phyloP scores from a whole-genome alignment of 2,329 filamentous ascomycete genomes.

The Fusarium sp. region DNA sequence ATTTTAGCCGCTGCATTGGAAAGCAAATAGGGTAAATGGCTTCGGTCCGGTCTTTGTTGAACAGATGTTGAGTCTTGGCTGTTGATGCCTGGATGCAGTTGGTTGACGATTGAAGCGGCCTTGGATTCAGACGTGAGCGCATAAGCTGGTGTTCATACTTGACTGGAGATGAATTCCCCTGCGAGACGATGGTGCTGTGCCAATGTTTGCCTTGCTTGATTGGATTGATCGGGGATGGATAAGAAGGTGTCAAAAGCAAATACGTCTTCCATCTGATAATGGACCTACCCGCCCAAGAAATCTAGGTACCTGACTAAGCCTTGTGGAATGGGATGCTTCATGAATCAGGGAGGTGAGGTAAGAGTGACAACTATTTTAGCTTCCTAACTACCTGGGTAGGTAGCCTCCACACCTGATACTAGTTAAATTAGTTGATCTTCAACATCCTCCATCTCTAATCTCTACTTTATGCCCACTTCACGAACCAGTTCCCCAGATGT shows the following conservation, averaged over 20 bases:
- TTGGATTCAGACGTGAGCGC: conserved; percentile 7
- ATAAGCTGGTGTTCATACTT: not conserved
- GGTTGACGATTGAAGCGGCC: conserved; percentile 1
- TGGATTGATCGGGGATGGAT: not conserved
- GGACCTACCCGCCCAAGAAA: too few species aligned
- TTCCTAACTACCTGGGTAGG: too few species aligned
- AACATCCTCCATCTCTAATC: conserved; percentile 23
- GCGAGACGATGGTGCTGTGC: not conserved
- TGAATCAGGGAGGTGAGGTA: conserved; percentile 2
- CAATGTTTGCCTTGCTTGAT: not conserved
- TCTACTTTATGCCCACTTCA: conserved; percentile 17
- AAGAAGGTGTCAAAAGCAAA: not conserved
- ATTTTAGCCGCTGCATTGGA: conserved; percentile 29
- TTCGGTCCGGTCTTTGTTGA: conserved; percentile 28
- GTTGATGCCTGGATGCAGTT: not conserved
- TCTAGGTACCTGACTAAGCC: not conserved
- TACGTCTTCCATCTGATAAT: conserved; percentile 2
- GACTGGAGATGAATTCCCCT: too few species aligned
- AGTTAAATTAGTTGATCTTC: conserved; percentile 12
- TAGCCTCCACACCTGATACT: not conserved
- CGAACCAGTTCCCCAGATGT: conserved; percentile 30
- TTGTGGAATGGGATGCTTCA: not conserved
- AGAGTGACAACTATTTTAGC: not conserved
- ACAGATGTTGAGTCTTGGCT: conserved; percentile 6
- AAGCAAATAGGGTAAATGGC: conserved; percentile 27